phyloP scores from a whole-genome alignment of 2,329 filamentous ascomycete species.

The Mycosphaerella arachidis region DNA sequence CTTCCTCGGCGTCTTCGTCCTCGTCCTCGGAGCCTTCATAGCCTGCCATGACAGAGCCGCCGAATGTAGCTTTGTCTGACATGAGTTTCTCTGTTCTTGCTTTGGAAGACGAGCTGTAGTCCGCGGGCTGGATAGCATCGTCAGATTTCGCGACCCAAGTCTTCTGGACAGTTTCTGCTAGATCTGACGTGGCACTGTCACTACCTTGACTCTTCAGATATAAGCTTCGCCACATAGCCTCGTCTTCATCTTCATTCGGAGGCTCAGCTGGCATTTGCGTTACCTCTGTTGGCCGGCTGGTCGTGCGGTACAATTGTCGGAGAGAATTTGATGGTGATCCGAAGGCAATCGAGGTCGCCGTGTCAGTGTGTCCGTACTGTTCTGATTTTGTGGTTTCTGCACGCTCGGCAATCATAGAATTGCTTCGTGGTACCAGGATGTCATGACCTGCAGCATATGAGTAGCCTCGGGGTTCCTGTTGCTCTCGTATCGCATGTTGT shows the following conservation, averaged over 20 bases:
- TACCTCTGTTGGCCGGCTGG: not conserved
- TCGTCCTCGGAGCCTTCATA: not conserved
- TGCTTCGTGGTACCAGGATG: not conserved
- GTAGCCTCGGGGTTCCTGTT: not conserved
- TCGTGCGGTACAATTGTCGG: conserved; percentile 2
- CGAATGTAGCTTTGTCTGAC: conserved; percentile 12
- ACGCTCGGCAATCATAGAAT: not conserved
- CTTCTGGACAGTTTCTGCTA: not conserved
- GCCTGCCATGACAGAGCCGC: conserved; percentile 3
- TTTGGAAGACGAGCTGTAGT: not conserved
- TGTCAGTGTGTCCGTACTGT: not conserved
- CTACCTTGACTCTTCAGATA: conserved; percentile 20
- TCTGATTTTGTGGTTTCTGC: not conserved
- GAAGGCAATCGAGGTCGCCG: not conserved
- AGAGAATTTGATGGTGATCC: conserved; percentile 10
- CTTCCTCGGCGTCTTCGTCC: not conserved
- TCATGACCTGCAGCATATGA: not conserved
- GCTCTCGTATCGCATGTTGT: not conserved
- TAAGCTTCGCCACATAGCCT: conserved; percentile 26
- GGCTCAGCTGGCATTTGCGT: not conserved
- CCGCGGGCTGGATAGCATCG: not conserved
- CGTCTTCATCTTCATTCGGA: conserved; percentile 9
- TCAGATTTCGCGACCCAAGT: conserved; percentile 2
- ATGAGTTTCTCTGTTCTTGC: not conserved
- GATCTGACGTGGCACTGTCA: conserved; percentile 11